phyloP scores from a whole-genome alignment of 75 land plant genomes.

The Larix kaempferi region DNA sequence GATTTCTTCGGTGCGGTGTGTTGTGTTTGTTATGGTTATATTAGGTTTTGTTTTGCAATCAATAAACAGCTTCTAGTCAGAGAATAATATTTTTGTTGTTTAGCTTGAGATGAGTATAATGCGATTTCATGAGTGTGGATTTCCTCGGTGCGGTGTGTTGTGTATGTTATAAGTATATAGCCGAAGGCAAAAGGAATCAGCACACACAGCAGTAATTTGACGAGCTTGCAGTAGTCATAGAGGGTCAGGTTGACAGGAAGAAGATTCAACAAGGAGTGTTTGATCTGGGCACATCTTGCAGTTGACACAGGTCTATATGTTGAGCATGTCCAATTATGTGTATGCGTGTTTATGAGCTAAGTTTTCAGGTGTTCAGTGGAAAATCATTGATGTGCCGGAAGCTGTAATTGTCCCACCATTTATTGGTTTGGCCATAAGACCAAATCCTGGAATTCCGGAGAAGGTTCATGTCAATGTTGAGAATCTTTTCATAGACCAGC shows the following conservation, averaged over 20 bases:
- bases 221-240: conserved; percentile 49
- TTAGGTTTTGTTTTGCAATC: background rate
- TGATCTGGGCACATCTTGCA: conserved; percentile 53
- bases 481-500: no score
- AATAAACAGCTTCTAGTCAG: no score
- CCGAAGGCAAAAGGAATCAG: conserved; percentile 51
- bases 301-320: conserved; percentile 56
- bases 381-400: conserved; percentile 47
- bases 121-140: no score
- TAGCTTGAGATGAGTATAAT: no score
- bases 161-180: conserved; percentile 40
- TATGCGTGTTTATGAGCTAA: background rate
- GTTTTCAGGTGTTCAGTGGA: no score
- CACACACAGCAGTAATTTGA: conserved; percentile 49
- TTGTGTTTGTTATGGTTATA: conserved; percentile 31
- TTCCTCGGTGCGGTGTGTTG: background rate
- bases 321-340: background rate
- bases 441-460: no score
- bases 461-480: no score
- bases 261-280: conserved; percentile 52
- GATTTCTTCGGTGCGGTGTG: no score
- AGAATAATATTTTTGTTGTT: no score
- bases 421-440: no score
- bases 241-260: conserved; percentile 29
- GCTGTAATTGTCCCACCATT: conserved; percentile 80